Evolutionary conservation across 2,329 filamentous ascomycete species (phyloP), one percentile per base, ranked within the genome.

Genomic region (Aspergillus candidus): DNA sequence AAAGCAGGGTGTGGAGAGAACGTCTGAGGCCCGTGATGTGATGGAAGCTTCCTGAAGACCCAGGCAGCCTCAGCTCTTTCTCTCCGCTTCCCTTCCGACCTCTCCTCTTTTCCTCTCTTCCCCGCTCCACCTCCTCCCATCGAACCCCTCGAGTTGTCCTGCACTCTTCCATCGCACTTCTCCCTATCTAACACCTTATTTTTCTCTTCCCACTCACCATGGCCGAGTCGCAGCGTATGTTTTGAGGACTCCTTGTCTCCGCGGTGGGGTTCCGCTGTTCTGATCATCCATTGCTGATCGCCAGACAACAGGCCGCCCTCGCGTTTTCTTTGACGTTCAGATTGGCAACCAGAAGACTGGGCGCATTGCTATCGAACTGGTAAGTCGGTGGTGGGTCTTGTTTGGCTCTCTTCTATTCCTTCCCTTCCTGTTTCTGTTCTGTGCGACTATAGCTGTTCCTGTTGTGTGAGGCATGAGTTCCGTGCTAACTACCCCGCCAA

Each of bases 291-390:
- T 33, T 38, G 35, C 47, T 55, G 47, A 50, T 49, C 39, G 46
- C 38, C 46, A 47, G 39, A 50, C 34, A 39, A 42, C 40, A 74
- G 75, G 75, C 66, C 84, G 86, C 61, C 80, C 81, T 64, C 83
- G 86, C 58, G 90, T 95, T 72, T 98, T 84, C 75, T 96, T 98
- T 68, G 90, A 97, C 73, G 83, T 98, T 65, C 75, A 82, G 50
- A 84, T 97, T 62, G 89, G 86, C 62, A 78, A 80, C 47, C 78
- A 81, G 58, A 72, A 79, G 35, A 78, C 81, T 48, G 90, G 89
- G 49, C 84, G 91, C 53, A 76, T 98, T 65, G 82, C 79, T 51
- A 91, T 98, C 70, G 88, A 95, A 74, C 81, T 98, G 54, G 79
- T 82, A 68, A 63, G 78, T 70, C 22, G 7, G 22, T 27, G 10